Base-by-base conservation (phyloP, 805 yeast genomes). In the Suhomyces emberorum region DNA sequence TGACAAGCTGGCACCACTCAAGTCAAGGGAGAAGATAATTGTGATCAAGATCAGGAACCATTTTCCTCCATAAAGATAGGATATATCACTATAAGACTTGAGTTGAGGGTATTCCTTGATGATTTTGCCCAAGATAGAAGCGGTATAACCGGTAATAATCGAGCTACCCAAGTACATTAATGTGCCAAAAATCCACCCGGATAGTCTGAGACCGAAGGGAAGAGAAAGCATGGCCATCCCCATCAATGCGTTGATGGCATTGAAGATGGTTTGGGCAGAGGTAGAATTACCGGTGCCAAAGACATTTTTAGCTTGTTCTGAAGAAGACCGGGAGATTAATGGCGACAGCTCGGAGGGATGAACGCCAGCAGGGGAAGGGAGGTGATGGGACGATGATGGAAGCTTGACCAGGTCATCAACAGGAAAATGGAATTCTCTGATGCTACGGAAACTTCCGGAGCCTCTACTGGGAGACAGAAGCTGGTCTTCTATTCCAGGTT, bases 81-180 rank as follows among this genome's bases (percentile, higher is more conserved):
- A 95, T 32, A 88, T 69, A 62, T 88, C 96, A 0, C 95, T 95
- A 57, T 88, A 88, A 0, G 96, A 84, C 70, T 83, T 79, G 35
- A 88, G 62, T 0, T 93, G 81, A 11, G 76, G 81, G 61, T 88
- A 93, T 1, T 88, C 81, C 43, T 82, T 88, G 72, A 88, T 72
- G 46, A 95, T 80, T 41, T 74, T 71, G 10, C 91, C 81, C 39
- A 88, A 66, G 34, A 87, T 63, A 4, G 72, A 71, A 7, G 96
- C 96, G 2, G 93, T 81, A 70, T 87, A 79, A 47, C 74, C 81
- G 2, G 96, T 88, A 19, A 79, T 61, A 9, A 65, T 32, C 1
- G 93, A 93, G 54, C 89, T 79, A 3, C 72, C 41, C 1, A 74
- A 39, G 37, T 88, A 59, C 15, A 84, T 59, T 0, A 76, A 69